Evolutionary conservation across 495 filamentous ascomycete genomes (phyloP), one percentile per base, ranked within the genome.

Genomic region (Hypoxylon lenormandii): DNA sequence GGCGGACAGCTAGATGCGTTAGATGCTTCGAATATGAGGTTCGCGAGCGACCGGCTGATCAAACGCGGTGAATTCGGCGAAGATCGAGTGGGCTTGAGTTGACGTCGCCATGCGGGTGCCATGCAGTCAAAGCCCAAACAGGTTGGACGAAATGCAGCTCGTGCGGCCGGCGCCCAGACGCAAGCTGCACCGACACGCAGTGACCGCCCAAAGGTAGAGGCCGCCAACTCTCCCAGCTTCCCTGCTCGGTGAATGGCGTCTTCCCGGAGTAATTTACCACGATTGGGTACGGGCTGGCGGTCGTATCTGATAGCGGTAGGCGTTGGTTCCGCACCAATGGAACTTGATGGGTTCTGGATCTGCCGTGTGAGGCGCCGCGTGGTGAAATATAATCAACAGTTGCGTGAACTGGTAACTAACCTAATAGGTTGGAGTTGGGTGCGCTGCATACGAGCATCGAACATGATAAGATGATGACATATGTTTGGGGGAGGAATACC

Each of bases 71-170:
- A 60, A 42, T 45, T 56, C 45, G 38, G 45, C 59, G 57, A 72
- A 54, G 63, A 63, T 67, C 69, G 53, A 28, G 36, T 33, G 30
- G 36, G 47, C 59, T 53, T 54, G 37, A 7, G 40, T 66, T 63
- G 64, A 67, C 47, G 47, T 72, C 48, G 59, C 53, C 48, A 54
- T 53, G 62, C 47, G 28, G 52, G 55, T 59, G 48, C 42, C 53
- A 64, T 72, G 69, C 69, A 67, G 57, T 36, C 58, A 50, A 47
- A 60, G 53, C 69, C 69, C 18, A 64, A 72, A 72, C 38, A 40
- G 69, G 63, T 63, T 68, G 69, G 69, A 48, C 49, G 43, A 33
- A 58, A 60, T 64, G 64, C 53, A 72, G 59, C 59, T 64, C 42
- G 51, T 50, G 47, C 49, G 49, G 54, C 52, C 37, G 61, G 58